These are phyloP conservation scores for Alternaria sp. DNA, from an alignment of 2,329 filamentous ascomycete genomes.

Conservation along the genomic window DNA sequence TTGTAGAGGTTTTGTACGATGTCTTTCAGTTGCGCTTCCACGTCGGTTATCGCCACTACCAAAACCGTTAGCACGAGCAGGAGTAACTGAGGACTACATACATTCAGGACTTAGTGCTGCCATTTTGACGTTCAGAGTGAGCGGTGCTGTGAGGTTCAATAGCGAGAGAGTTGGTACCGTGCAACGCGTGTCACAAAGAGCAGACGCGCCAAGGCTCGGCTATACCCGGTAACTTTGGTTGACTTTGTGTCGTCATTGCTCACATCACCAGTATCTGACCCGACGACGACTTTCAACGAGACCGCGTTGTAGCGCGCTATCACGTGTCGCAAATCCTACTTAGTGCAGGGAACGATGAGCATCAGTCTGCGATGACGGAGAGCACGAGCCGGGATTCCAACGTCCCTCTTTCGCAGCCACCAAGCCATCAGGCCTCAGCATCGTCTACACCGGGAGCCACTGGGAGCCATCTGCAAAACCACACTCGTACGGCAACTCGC, in stretches of 20 bases:
- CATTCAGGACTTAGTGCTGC: conserved; percentile 17
- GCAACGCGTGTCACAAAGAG: conserved; percentile 6
- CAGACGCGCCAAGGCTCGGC: conserved; percentile 32
- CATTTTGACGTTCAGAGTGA: conserved; percentile 16
- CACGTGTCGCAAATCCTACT: conserved; percentile 17
- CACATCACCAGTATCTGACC: conserved; percentile 13
- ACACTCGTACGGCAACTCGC: conserved; percentile 30
- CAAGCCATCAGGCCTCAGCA: conserved; percentile 28
- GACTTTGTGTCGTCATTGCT: conserved; percentile 30
- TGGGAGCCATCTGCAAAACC: conserved; percentile 26
- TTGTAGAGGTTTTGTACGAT: conserved; percentile 70
- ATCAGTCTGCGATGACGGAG: conserved; percentile 39
- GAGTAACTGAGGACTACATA: not conserved
- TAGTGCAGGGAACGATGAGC: conserved; percentile 27
- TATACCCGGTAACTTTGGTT: conserved; percentile 18
- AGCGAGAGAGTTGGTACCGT: conserved; percentile 5
- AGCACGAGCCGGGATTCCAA: conserved; percentile 34
- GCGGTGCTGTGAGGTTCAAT: conserved; percentile 6
- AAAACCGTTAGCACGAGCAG: conserved; percentile 5
- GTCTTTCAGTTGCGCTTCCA: conserved; percentile 64
- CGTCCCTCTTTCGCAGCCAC: conserved; percentile 35
- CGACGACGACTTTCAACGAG: conserved; percentile 19
- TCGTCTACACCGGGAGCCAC: conserved; percentile 18
- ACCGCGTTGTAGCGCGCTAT: conserved; percentile 22
- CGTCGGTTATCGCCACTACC: conserved; percentile 30